Percentiles rank a stretch among this genome's conserved stretches.
Conservation (phyloP, 768 basidiomycete species). For the Gyrodon lividus region DNA sequence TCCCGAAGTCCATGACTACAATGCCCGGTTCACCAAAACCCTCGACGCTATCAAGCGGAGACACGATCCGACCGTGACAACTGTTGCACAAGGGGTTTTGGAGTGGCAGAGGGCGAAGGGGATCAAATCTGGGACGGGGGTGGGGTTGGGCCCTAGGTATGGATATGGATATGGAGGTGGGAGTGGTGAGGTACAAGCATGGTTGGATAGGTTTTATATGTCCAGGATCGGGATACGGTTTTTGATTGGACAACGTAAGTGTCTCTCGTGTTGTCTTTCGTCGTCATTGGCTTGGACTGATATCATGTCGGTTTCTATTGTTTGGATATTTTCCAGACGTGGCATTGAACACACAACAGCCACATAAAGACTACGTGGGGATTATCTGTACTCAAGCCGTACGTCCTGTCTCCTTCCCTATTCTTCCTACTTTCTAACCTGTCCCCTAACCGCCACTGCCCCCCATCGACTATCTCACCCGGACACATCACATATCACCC, state of each 20-base stretch:
- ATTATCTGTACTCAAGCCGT: conserved; percentile 95
- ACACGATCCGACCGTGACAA: conserved; percentile 97
- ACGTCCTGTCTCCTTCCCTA: conserved; percentile 29
- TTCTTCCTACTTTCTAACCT: neutral
- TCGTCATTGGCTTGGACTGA: no score
- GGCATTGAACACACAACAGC: conserved; percentile 87
- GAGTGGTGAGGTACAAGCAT: conserved; percentile 88
- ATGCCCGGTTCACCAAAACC: conserved; percentile 82
- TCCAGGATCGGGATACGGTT: conserved; percentile 95
- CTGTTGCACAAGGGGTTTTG: conserved; percentile 92
- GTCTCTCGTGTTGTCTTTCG: neutral
- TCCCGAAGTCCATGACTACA: conserved; percentile 92
- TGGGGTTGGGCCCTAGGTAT: conserved; percentile 15
- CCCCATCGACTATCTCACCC: no score
- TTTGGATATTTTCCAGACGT: no score
- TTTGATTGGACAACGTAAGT: conserved; percentile 91
- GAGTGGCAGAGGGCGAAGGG: conserved; percentile 82
- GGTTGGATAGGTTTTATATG: conserved; percentile 97
- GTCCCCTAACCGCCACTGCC: no score
- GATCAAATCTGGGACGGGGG: conserved; percentile 27
- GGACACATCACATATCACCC: no score
- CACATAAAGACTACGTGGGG: conserved; percentile 91
- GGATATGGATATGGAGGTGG: conserved; percentile 55
- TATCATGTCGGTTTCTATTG: no score
- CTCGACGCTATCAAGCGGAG: conserved; percentile 89